Base-by-base conservation (phyloP, 2,329 filamentous ascomycete species). In the Fusarium transvaalense region DNA sequence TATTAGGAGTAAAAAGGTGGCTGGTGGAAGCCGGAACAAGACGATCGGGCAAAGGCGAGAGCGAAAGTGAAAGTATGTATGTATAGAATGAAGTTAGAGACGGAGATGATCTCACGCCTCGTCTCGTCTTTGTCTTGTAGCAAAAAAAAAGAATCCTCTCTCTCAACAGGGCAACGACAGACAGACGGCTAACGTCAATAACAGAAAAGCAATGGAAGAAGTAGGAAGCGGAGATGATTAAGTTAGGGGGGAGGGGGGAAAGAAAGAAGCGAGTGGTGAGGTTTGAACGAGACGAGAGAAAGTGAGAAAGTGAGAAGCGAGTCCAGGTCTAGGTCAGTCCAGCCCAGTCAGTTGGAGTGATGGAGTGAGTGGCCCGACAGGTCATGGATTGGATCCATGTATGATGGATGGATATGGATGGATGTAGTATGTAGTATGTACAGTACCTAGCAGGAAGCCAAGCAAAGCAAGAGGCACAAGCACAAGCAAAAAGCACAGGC, bases 1-100 rank as follows among this genome's bases (percentile, higher is more conserved):
- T 72, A 75, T 75, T 75, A 74, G 56, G 67, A 62, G 38, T 37
- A 69, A 63, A 61, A 62, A 66, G 32, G 71, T 72, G 71, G 73
- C 73, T 74, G 71, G 65, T 56, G 29, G 53, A 55, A 64, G 63
- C 59, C 71, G 64, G 65, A 66, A 57, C 53, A 74, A 58, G 70
- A 58, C 51, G 60, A 60, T 69, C 64, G 68, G 61, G 59, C n/a
- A 50, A 70, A 66, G 42, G 66, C 54, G 69, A 60, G 59, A 73
- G 56, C 54, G 56, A 62, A 58, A 68, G 64, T 46, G 59, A 63
- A 69, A 62, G 66, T 60, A 56, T 62, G 57, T 64, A 59, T 53
- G 60, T 64, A 62, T 54, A 51, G 43, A 57, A 59, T 56, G 42
- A 64, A 53, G 53, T 47, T 51, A 39, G 54, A 50, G 45, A 37